These are phyloP conservation scores for Ustilago loliicola DNA, from an alignment of 1,284 basidiomycete genomes.

Conservation along the genomic window DNA sequence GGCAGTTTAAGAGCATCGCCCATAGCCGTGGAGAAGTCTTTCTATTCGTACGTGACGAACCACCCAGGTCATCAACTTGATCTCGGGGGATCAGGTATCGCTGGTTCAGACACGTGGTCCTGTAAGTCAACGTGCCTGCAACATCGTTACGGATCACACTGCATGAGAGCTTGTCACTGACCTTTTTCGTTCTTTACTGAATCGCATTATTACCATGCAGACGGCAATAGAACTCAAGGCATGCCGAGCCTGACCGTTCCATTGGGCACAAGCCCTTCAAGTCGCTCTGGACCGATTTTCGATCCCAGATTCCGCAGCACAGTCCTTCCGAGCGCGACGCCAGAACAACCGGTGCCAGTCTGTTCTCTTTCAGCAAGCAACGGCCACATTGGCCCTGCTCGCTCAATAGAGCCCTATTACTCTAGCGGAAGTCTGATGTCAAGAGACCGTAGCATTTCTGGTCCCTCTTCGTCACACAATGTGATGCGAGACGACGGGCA, in stretches of 20 bases:
- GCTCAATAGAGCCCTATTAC: neutral
- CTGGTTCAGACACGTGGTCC: neutral
- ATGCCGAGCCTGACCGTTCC: slow-evolving; percentile 2
- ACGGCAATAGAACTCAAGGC: neutral
- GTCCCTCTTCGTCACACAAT: neutral
- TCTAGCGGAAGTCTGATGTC: neutral
- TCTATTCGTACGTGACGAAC: neutral
- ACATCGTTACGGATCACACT: too few species aligned
- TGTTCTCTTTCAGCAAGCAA: neutral
- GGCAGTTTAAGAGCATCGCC: neutral
- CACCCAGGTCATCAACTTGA: neutral
- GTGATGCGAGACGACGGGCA: neutral
- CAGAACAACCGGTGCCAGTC: neutral
- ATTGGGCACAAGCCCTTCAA: neutral
- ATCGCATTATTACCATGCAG: neutral
- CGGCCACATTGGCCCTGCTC: neutral
- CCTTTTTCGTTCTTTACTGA: neutral
- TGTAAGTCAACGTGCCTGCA: neutral
- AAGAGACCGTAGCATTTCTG: neutral
- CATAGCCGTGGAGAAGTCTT: neutral
- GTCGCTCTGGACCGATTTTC: neutral
- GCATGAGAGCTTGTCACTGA: neutral
- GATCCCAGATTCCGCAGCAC: neutral
- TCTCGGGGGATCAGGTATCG: neutral
- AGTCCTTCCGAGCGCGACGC: neutral